Conservation (phyloP, 129 eudicot genomes). For the Centrapalus pauciflorus region DNA sequence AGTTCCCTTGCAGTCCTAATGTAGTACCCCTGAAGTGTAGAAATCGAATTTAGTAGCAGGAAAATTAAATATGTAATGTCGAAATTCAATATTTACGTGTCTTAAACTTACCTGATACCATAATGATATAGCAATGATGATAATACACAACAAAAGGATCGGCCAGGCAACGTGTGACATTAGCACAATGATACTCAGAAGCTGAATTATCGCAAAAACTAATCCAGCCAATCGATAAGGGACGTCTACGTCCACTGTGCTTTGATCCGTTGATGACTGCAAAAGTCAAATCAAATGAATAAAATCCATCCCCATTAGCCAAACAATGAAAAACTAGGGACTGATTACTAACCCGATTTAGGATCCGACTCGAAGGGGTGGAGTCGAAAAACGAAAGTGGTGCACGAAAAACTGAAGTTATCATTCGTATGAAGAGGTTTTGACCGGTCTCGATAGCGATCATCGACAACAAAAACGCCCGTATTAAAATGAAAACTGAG, state of each 20-base stretch:
- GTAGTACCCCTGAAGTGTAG: constrained; percentile 60
- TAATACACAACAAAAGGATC: constrained; percentile 50
- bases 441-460: constrained; percentile 77
- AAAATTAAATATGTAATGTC: not conserved
- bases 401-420: constrained; percentile 62
- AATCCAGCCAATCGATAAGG: constrained; percentile 87
- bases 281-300: no score
- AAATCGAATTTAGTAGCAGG: not conserved
- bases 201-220: constrained; percentile 73
- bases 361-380: constrained; percentile 84
- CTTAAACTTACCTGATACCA: constrained; percentile 70
- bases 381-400: constrained; percentile 84
- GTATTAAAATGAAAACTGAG: constrained; percentile 65
- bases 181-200: constrained; percentile 49
- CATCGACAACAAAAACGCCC: constrained; percentile 69
- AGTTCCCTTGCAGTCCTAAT: constrained; percentile 83
- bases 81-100: not conserved
- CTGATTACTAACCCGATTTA: constrained; percentile 60
- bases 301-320: not conserved
- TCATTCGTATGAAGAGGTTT: constrained; percentile 61
- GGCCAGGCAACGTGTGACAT: constrained; percentile 89
- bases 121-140: constrained; percentile 57
- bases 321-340: not conserved
- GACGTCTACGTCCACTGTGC: constrained; percentile 79
- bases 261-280: constrained; percentile 91